Evolutionary conservation across 2,329 filamentous ascomycete species (phyloP).

Genomic region (Fusarium sterilihyphosum): DNA sequence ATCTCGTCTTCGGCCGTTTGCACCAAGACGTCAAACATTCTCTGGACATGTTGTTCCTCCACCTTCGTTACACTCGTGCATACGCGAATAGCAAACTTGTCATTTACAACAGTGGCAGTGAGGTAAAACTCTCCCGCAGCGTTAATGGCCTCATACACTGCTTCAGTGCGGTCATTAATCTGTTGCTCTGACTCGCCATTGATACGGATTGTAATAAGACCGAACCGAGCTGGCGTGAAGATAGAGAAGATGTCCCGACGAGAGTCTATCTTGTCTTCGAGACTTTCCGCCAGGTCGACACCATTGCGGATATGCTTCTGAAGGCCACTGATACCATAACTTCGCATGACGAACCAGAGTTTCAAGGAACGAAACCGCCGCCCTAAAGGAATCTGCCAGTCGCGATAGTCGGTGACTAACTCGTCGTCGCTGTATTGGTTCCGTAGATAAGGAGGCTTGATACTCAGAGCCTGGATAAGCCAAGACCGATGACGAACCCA

Average conservation of each 20-base stretch:
- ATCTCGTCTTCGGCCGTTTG: slow-evolving; percentile 61
- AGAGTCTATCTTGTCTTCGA: slow-evolving; percentile 67
- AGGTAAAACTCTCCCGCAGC: slow-evolving; percentile 81
- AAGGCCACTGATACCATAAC: slow-evolving; percentile 81
- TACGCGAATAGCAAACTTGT: slow-evolving; percentile 81
- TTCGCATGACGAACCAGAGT: slow-evolving; percentile 92
- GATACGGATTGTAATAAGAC: slow-evolving; percentile 79
- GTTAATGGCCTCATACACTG: slow-evolving; percentile 80
- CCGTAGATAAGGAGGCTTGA: slow-evolving; percentile 82
- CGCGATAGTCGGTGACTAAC: slow-evolving; percentile 91
- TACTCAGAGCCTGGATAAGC: slow-evolving; percentile 81
- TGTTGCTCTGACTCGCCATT: slow-evolving; percentile 56
- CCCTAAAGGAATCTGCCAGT: slow-evolving; percentile 96
- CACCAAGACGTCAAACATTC: slow-evolving; percentile 79
- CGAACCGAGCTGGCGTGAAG: slow-evolving; percentile 78
- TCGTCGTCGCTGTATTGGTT: slow-evolving; percentile 85
- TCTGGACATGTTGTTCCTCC: slow-evolving; percentile 77
- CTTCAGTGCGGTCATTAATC: slow-evolving; percentile 75
- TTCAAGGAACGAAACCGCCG: slow-evolving; percentile 89
- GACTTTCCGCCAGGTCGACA: slow-evolving; percentile 74
- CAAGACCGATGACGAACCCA: slow-evolving; percentile 80
- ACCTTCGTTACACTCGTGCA: slow-evolving; percentile 75
- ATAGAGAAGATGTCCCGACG: slow-evolving; percentile 79
- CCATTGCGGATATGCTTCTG: slow-evolving; percentile 77
- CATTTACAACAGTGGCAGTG: slow-evolving; percentile 79